phyloP scores from a whole-genome alignment of 768 basidiomycete genomes.

The Mrakia gelida region DNA sequence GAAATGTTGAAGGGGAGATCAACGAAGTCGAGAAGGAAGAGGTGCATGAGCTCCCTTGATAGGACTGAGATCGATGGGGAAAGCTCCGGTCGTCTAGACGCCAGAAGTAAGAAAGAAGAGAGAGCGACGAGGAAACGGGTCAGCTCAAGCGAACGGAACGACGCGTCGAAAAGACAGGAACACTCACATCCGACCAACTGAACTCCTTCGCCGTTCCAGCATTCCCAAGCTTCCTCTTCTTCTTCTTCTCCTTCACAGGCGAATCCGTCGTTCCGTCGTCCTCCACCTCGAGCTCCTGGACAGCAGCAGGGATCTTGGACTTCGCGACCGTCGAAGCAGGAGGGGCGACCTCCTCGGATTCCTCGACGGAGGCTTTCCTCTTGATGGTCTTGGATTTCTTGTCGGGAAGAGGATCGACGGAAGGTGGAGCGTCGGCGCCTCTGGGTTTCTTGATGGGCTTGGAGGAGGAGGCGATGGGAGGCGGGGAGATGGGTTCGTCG shows the following conservation, averaged over 20 bases:
- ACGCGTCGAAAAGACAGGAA: neutral
- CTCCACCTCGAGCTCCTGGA: neutral
- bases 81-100: neutral
- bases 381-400: neutral
- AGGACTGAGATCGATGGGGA: neutral
- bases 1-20: neutral
- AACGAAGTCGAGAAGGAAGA: neutral
- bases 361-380: neutral
- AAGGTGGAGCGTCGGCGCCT: neutral
- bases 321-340: neutral
- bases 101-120: neutral
- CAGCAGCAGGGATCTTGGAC: neutral
- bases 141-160: too few species aligned
- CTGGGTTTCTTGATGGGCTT: neutral
- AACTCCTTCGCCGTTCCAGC: neutral
- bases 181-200: neutral
- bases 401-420: neutral
- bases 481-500: neutral
- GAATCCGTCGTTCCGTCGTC: neutral
- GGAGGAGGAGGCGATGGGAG: neutral
- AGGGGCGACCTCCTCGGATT: neutral
- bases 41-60: neutral
- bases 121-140: neutral
- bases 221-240: slow-evolving; percentile 6
- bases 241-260: slow-evolving; percentile 19